Evolutionary conservation across 805 yeast species (phyloP).

Genomic region (Blastobotrys attinorum): DNA sequence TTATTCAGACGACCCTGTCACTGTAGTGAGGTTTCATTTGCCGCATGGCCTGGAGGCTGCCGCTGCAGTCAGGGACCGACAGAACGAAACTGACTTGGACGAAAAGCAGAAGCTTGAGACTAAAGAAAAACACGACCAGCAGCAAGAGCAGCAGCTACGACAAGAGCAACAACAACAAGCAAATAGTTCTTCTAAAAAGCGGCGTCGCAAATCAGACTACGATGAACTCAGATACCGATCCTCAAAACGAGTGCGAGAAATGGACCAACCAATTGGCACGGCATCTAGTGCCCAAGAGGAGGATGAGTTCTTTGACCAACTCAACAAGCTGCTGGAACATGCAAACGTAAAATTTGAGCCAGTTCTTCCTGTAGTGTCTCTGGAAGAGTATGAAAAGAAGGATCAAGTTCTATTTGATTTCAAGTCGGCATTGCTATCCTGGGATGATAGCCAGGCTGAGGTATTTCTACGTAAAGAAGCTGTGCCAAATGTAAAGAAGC

Average conservation of each 20-base stretch:
- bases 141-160: background rate
- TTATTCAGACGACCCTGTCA: conserved; percentile 9
- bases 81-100: background rate
- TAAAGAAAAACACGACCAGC: background rate
- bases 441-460: conserved; percentile 30
- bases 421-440: conserved; percentile 28
- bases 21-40: conserved; percentile 11
- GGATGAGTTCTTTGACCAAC: conserved; percentile 19
- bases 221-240: conserved; percentile 1
- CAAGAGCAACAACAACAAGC: background rate
- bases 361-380: conserved; percentile 15
- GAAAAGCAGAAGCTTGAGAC: background rate
- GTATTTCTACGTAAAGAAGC: conserved; percentile 15
- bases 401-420: conserved; percentile 26
- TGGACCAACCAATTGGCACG: conserved; percentile 13
- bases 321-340: conserved; percentile 14
- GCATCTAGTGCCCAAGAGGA: conserved; percentile 16
- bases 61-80: too few relatives aligned
- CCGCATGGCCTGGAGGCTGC: conserved; percentile 11
- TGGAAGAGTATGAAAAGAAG: conserved; percentile 9
- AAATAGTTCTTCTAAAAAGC: background rate
- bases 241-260: conserved; percentile 23
- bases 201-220: conserved; percentile 4
- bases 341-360: conserved; percentile 12
- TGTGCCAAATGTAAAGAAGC: conserved; percentile 1